These are phyloP conservation scores for Podospora pseudopauciseta DNA, from an alignment of 495 filamentous ascomycete genomes.

Conservation along the genomic window DNA sequence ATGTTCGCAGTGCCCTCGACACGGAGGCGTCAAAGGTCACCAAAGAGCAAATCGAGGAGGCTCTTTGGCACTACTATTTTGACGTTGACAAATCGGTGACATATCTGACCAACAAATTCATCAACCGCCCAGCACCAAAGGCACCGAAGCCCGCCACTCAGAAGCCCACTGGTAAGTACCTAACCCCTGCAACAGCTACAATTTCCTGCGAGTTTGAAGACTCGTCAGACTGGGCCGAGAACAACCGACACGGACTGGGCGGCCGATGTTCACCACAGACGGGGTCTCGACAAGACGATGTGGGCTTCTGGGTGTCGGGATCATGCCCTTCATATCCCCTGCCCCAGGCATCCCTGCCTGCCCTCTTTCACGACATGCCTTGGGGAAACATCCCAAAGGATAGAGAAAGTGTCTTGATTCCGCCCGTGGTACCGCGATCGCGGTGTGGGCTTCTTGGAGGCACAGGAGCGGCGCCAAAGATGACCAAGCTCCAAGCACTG, in stretches of 20 bases:
- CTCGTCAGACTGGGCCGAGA: conserved; percentile 15
- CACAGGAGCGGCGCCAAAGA: conserved; percentile 59
- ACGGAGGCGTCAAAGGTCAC: conserved; percentile 50
- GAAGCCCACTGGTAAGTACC: conserved; percentile 52
- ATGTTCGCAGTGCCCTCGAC: conserved; percentile 55
- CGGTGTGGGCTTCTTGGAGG: conserved; percentile 73
- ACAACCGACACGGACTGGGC: background rate
- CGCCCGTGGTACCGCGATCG: conserved; percentile 57
- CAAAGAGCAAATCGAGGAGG: conserved; percentile 75
- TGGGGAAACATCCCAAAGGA: conserved; percentile 76
- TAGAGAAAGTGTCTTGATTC: conserved; percentile 64
- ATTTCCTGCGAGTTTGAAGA: conserved; percentile 8
- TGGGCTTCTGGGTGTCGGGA: background rate
- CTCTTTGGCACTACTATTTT: conserved; percentile 94
- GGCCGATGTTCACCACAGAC: background rate
- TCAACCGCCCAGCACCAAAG: conserved; percentile 36
- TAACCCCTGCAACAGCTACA: conserved; percentile 22
- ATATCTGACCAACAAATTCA: conserved; percentile 65
- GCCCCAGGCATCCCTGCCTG: conserved; percentile 10
- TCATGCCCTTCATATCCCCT: background rate
- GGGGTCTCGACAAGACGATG: background rate
- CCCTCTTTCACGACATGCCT: conserved; percentile 77
- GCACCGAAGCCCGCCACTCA: conserved; percentile 26
- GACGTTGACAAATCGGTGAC: conserved; percentile 79
- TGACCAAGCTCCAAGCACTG: conserved; percentile 84